Base-by-base conservation (phyloP, 495 filamentous ascomycete species). In the Cercophora newfieldiana region DNA sequence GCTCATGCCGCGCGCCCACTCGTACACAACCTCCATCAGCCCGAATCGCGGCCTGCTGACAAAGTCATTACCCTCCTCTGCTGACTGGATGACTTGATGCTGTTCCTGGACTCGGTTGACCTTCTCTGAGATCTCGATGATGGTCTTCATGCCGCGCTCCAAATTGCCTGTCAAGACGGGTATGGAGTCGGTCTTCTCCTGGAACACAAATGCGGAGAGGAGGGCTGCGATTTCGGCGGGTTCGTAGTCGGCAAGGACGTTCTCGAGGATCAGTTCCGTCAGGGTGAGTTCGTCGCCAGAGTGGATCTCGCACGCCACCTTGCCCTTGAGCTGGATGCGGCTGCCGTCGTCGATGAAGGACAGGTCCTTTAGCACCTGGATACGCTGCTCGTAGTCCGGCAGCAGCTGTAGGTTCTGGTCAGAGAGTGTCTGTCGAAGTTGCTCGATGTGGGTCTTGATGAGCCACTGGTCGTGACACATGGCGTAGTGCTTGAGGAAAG, bases 251-350 rank as follows among this genome's bases (percentile, higher is more conserved):
- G 93, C 93, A 3, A 99, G 87, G 6, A 97, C 92, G 74, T 99
- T 99, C 70, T 99, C 96, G 18, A 99, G 87, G 55, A 99, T 89
- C 3, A 99, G 85, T 74, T 99, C 95, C 0, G 95, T 99, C 26
- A 99, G 86, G 7, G 98, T 93, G n/a, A 99, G 86, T 77, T 98
- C 95, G 73, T 97, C 95, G 19, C 94, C 93, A 3, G 94, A 97
- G 80, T 98, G 96, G 68, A 99, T 91, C 83, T 99, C 95, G 79
- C 95, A 99, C 19, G 95, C 95, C 30, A 99, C 95, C 78, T 97
- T 97, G 75, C 95, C 95, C 79, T 99, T 99, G 66, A 99, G 83
- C 78, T 94, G 90, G 31, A 98, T 94, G 53, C 93, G 87, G 33
- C 85, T 88, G 53, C 88, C 85, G 1, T 88, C 87, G 76, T 98